These are phyloP conservation scores for Thielaviopsis punctulata DNA, from an alignment of 2,329 filamentous ascomycete genomes.

Conservation along the genomic window DNA sequence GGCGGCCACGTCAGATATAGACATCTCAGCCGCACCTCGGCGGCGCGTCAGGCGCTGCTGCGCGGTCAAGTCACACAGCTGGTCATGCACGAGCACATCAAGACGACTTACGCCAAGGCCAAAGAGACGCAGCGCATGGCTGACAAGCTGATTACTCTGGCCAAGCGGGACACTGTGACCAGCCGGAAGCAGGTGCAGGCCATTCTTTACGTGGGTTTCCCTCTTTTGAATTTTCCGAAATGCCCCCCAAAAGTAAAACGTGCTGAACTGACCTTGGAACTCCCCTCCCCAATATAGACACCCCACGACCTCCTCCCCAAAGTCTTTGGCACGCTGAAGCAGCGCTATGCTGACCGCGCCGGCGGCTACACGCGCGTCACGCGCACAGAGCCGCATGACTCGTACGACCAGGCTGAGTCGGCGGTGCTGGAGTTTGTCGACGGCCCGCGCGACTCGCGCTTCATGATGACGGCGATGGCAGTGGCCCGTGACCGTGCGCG, in stretches of 20 bases:
- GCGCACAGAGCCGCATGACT: slow-evolving; percentile 74
- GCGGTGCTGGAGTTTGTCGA: slow-evolving; percentile 93
- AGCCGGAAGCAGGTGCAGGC: slow-evolving; percentile 56
- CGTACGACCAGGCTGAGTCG: slow-evolving; percentile 67
- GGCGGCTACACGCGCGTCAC: slow-evolving; percentile 93
- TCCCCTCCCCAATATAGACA: slow-evolving; percentile 34
- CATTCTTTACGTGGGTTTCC: slow-evolving; percentile 62
- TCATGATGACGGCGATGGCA: slow-evolving; percentile 79
- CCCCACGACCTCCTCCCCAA: slow-evolving; percentile 60
- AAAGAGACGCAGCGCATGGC: slow-evolving; percentile 91
- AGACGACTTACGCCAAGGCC: slow-evolving; percentile 89
- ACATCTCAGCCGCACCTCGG: slow-evolving; percentile 67
- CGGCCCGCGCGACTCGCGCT: slow-evolving; percentile 82
- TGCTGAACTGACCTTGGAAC: neutral
- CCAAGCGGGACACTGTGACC: slow-evolving; percentile 81
- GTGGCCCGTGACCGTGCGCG: slow-evolving; percentile 47
- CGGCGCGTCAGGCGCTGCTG: slow-evolving; percentile 80
- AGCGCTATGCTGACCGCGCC: slow-evolving; percentile 61
- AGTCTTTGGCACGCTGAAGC: slow-evolving; percentile 66
- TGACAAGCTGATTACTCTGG: slow-evolving; percentile 85
- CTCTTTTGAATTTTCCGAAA: too few species aligned
- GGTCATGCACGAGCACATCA: slow-evolving; percentile 81
- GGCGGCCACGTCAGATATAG: slow-evolving; percentile 77
- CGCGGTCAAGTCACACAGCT: slow-evolving; percentile 93
- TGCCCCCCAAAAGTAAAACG: neutral